A percentile compares a stretch with the other conserved stretches of the same genome.
Evolutionary conservation across 345 rosid species (phyloP).

Genomic region (Pistacia vera): DNA sequence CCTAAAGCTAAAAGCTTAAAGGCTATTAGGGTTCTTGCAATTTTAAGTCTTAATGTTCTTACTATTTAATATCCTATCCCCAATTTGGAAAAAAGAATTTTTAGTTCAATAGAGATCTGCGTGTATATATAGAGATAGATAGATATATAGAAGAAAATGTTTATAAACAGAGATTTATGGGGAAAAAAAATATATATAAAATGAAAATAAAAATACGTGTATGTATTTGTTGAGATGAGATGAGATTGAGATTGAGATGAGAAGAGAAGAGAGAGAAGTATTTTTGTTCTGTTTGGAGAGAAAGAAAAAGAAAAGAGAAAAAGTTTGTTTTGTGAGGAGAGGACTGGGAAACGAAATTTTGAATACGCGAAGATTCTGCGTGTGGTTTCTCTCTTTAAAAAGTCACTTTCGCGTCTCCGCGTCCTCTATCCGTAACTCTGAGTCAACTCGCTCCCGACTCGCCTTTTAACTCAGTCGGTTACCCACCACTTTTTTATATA

Average conservation of each 20-base stretch:
- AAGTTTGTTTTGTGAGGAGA: neutral
- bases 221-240: neutral
- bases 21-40: neutral
- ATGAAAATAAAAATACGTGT: neutral
- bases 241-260: conserved; percentile 3
- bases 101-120: too few species aligned
- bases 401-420: conserved; percentile 62
- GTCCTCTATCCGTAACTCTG: conserved; percentile 44
- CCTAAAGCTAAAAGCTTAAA: neutral
- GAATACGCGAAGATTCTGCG: conserved; percentile 43
- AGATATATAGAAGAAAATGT: neutral
- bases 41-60: neutral
- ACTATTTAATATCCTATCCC: too few species aligned
- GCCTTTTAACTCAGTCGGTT: too few species aligned
- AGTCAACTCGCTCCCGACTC: conserved; percentile 20
- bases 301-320: conserved; percentile 20
- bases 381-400: conserved; percentile 26
- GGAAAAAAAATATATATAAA: neutral
- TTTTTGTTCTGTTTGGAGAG: conserved; percentile 19
- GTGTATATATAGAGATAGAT: conserved; percentile 23
- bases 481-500: too few species aligned
- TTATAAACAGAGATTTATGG: neutral
- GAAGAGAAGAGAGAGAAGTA: conserved; percentile 7
- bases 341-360: conserved; percentile 5
- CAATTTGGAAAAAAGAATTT: too few species aligned